Conservation (phyloP, 768 basidiomycete genomes). For the Sutorius australiensis region DNA sequence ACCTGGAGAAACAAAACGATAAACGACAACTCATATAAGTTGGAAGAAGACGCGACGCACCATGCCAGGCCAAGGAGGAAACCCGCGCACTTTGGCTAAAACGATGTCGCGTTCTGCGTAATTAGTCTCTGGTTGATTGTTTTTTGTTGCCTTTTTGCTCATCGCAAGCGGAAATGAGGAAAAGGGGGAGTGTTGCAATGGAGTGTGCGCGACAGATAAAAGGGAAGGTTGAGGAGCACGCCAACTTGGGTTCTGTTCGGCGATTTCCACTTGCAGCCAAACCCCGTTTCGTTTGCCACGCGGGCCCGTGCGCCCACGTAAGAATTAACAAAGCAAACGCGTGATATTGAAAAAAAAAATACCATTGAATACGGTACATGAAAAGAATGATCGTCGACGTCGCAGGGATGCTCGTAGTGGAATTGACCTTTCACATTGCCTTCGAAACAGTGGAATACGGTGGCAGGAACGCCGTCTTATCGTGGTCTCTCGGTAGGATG, state of each 20-base stretch:
- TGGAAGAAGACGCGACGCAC: conserved; percentile 49
- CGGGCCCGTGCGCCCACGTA: conserved; percentile 39
- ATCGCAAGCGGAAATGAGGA: conserved; percentile 26
- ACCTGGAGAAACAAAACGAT: conserved; percentile 48
- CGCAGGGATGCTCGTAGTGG: conserved; percentile 17
- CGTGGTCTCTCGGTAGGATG: background rate
- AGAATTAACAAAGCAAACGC: conserved; percentile 35
- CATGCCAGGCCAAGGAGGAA: conserved; percentile 92
- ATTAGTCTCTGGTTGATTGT: conserved; percentile 37
- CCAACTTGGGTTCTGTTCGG: conserved; percentile 39
- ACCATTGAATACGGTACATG: conserved; percentile 30
- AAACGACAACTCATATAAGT: conserved; percentile 6
- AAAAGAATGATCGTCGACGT: conserved; percentile 22
- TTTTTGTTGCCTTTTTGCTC: conserved; percentile 52
- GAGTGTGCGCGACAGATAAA: conserved; percentile 35
- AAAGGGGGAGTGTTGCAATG: conserved; percentile 15
- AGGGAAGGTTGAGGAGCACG: conserved; percentile 39
- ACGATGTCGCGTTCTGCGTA: conserved; percentile 82
- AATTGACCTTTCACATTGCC: conserved; percentile 8
- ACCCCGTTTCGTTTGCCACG: conserved; percentile 38
- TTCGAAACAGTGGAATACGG: conserved; percentile 8
- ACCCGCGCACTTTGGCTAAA: conserved; percentile 90
- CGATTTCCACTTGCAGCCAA: conserved; percentile 38
- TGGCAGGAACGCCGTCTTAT: background rate
- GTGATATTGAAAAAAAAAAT: conserved; percentile 29